A percentile compares a stretch with the other conserved stretches of the same genome.
Evolutionary conservation across 1,284 basidiomycete genomes (phyloP).

Genomic region (Athelia psychrophila): DNA sequence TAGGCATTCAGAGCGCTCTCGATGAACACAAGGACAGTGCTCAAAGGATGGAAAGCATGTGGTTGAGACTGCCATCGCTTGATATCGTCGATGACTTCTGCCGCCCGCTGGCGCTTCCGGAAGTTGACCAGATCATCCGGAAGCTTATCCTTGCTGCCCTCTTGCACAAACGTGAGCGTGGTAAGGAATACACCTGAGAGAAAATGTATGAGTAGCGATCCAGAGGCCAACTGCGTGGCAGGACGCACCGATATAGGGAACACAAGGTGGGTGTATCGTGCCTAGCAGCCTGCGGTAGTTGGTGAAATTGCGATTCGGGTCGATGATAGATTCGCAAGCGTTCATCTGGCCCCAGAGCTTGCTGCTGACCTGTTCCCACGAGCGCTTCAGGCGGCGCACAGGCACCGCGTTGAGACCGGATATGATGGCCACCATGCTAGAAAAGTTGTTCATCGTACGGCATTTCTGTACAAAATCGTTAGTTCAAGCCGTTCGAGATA

Average conservation of each 20-base stretch:
- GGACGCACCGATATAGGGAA: slow-evolving; percentile 75
- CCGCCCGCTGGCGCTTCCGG: slow-evolving; percentile 71
- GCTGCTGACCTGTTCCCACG: slow-evolving; percentile 69
- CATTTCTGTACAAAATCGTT: slow-evolving; percentile 49
- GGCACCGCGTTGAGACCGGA: slow-evolving; percentile 79
- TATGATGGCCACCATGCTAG: slow-evolving; percentile 76
- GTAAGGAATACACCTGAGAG: slow-evolving; percentile 74
- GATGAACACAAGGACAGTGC: slow-evolving; percentile 57
- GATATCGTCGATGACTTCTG: slow-evolving; percentile 79
- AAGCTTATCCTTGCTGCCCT: slow-evolving; percentile 73
- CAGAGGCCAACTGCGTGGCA: not conserved
- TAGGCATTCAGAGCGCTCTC: slow-evolving; percentile 51
- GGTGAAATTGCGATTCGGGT: slow-evolving; percentile 75
- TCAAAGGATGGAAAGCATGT: slow-evolving; percentile 65
- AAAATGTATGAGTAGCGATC: not conserved
- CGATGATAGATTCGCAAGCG: slow-evolving; percentile 56
- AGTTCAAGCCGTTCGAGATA: slow-evolving; percentile 4
- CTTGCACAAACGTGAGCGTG: slow-evolving; percentile 80
- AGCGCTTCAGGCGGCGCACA: slow-evolving; percentile 71
- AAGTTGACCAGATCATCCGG: slow-evolving; percentile 76
- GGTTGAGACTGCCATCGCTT: slow-evolving; percentile 76
- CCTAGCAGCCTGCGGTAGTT: slow-evolving; percentile 68
- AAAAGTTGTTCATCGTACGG: slow-evolving; percentile 71
- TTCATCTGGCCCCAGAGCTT: slow-evolving; percentile 45
- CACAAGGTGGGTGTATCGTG: slow-evolving; percentile 71